Evolutionary conservation across 805 yeast genomes (phyloP).

Genomic region (Kodamaea jinghongensis): DNA sequence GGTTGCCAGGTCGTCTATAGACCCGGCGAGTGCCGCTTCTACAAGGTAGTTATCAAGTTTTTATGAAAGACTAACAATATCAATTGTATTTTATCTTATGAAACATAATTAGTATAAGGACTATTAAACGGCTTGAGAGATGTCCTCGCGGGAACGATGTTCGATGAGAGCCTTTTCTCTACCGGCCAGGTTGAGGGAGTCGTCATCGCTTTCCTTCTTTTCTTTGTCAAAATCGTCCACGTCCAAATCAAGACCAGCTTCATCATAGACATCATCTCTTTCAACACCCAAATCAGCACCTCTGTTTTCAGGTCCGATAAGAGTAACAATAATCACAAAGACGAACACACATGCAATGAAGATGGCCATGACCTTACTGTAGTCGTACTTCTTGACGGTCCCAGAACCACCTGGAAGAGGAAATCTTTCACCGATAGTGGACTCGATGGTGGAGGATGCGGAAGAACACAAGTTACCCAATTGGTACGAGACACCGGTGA

Average conservation of each 20-base stretch:
- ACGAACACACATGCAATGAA: constrained; percentile 63
- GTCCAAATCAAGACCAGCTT: constrained; percentile 3
- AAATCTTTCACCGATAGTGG: constrained; percentile 58
- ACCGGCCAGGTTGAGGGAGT: neutral
- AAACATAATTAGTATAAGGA: too few species aligned
- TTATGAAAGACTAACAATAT: too few species aligned
- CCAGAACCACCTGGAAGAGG: constrained; percentile 14
- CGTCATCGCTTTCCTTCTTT: constrained; percentile 6
- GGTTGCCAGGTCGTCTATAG: too few species aligned
- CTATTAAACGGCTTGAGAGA: too few species aligned
- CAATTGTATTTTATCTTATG: too few species aligned
- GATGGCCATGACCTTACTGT: constrained; percentile 63
- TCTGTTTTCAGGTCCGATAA: constrained; percentile 61
- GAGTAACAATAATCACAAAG: constrained; percentile 45
- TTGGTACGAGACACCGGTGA: constrained; percentile 63
- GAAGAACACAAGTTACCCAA: constrained; percentile 66
- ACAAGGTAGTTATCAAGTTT: too few species aligned
- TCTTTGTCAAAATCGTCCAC: constrained; percentile 6
- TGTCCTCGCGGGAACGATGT: too few species aligned
- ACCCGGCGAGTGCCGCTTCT: too few species aligned
- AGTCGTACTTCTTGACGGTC: constrained; percentile 36
- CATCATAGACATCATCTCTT: constrained; percentile 15
- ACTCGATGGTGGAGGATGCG: constrained; percentile 68
- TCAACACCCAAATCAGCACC: constrained; percentile 17
- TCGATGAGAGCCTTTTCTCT: too few species aligned